These are phyloP conservation scores for Penicillium sp. DNA, from an alignment of 2,329 filamentous ascomycete genomes.

Conservation along the genomic window DNA sequence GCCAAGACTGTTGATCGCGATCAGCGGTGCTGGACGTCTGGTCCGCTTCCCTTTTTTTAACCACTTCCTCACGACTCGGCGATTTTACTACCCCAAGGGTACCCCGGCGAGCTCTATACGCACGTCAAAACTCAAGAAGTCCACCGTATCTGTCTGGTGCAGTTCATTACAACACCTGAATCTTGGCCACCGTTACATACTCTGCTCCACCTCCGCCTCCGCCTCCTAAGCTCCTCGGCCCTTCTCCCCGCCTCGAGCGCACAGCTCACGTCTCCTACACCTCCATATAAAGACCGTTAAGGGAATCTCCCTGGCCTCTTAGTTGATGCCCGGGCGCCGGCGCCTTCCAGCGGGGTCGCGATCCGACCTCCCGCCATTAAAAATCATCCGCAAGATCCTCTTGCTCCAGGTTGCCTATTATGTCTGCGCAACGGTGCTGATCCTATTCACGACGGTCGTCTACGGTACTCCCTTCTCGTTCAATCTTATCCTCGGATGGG, in stretches of 20 bases:
- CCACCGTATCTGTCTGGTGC: neutral
- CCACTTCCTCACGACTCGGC: neutral
- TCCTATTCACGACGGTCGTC: slow-evolving; percentile 71
- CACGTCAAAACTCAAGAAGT: neutral
- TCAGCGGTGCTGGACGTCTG: slow-evolving; percentile 18
- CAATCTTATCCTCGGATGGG: slow-evolving; percentile 68
- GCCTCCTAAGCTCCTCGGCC: slow-evolving; percentile 1
- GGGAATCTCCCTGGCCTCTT: slow-evolving; percentile 14
- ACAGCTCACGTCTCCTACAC: slow-evolving; percentile 12
- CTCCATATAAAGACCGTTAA: slow-evolving; percentile 6
- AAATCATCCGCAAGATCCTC: slow-evolving; percentile 70
- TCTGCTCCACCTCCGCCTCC: neutral
- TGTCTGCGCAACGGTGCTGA: slow-evolving; percentile 64
- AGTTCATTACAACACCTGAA: neutral
- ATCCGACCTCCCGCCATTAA: slow-evolving; percentile 69
- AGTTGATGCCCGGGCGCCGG: slow-evolving; percentile 55
- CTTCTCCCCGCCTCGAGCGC: slow-evolving; percentile 17
- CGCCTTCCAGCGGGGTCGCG: slow-evolving; percentile 70
- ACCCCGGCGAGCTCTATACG: neutral
- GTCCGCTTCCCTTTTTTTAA: slow-evolving; percentile 19
- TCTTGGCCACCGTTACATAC: slow-evolving; percentile 14
- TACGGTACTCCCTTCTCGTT: slow-evolving; percentile 65
- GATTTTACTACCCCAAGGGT: neutral
- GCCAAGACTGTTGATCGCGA: slow-evolving; percentile 37
- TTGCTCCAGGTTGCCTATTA: slow-evolving; percentile 71